Percentiles rank a stretch among this genome's conserved stretches.
phyloP scores from a whole-genome alignment of 331 rosid species.

The Rhamnella rubrinervis region DNA sequence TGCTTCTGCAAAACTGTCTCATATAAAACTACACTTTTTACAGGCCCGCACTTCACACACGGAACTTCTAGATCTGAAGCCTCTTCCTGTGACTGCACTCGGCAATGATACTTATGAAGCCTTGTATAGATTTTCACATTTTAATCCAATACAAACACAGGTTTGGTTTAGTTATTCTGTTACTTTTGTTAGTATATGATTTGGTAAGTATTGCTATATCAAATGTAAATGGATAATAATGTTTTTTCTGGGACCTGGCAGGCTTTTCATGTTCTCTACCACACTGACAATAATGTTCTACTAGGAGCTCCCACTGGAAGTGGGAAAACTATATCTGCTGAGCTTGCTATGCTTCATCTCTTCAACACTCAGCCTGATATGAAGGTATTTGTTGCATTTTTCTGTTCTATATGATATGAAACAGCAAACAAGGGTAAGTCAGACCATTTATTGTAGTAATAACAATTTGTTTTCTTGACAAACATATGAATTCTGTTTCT shows the following conservation, averaged over 20 bases:
- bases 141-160: slow-evolving; percentile 98
- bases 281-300: slow-evolving; percentile 85
- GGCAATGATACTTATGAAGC: slow-evolving; percentile 70
- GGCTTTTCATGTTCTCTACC: slow-evolving; percentile 90
- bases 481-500: no score
- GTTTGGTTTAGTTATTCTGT: slow-evolving; percentile 41
- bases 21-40: slow-evolving; percentile 25
- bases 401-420: background rate
- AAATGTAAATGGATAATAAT: slow-evolving; percentile 8
- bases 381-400: slow-evolving; percentile 63
- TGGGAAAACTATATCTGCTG: slow-evolving; percentile 98
- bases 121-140: slow-evolving; percentile 82
- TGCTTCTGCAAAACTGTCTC: slow-evolving; percentile 31
- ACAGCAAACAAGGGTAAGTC: no score
- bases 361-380: slow-evolving; percentile 91
- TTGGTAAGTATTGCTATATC: background rate
- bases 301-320: slow-evolving; percentile 99
- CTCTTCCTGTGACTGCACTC: slow-evolving; percentile 84
- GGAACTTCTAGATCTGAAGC: slow-evolving; percentile 93
- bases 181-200: background rate
- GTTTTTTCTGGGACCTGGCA: slow-evolving; percentile 37
- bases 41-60: slow-evolving; percentile 86
- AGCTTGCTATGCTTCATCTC: slow-evolving; percentile 95
- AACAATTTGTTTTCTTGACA: background rate
- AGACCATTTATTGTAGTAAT: background rate